Evolutionary conservation across 331 rosid species (phyloP), one percentile per base, ranked within the genome.

Genomic region (Ulmus americana): DNA sequence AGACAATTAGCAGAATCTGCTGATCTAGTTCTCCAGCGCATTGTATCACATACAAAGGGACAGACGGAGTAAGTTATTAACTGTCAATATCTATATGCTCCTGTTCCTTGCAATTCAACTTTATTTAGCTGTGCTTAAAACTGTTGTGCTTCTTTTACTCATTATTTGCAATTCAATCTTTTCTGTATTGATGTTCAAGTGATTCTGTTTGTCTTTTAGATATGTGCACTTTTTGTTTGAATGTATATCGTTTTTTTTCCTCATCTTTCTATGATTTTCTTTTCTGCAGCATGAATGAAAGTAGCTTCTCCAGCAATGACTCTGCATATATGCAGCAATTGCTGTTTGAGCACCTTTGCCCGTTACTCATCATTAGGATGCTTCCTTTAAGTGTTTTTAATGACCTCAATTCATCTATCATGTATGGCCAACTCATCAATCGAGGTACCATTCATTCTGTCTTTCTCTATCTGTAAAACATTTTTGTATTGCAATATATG

Each of bases 291-390:
- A 55, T 86, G 74, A 85, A 80, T 75, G 85, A 48, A 77, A 77
- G 76, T 76, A 86, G 76, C 78, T 74, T 76, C 67, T 70, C 75
- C 43, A 75, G 68, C 71, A 86, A 83, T 13, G 86, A 85, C 82
- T 76, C 78, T 18, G 73, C 65, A 62, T 74, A 72, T 70, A 72
- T 85, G 83, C 95, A 82, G 66, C 87, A 61, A 63, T 62, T 79
- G 51, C 77, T 92, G 50, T 92, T 92, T 76, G 91, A 86, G 79
- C 96, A 74, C 69, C 91, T 92, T 64, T 92, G 96, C 81, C 95
- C 98, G 0, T 66, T 89, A 75, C 96, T 92, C 38, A 75, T 92
- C 44, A 74, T 86, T 71, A 85, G 86, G 86, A 86, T 89, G 92
- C 95, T 92, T 76, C 95, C 98, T 28, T 63, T 92, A 76, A 82